Conservation (phyloP, 139 green algal species). For the Desmodesmus armatus region DNA sequence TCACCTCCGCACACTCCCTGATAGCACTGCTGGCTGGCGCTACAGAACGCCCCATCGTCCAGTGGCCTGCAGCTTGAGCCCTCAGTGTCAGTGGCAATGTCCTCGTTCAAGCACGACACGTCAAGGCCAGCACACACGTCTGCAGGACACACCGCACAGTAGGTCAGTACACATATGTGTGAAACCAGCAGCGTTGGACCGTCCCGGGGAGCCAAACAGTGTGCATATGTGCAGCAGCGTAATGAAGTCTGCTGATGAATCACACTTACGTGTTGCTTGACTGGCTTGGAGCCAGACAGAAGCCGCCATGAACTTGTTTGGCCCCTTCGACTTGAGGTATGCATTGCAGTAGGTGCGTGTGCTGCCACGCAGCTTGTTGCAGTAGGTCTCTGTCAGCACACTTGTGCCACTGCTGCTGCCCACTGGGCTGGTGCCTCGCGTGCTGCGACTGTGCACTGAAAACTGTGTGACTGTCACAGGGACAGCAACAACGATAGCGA, state of each 20-base stretch:
- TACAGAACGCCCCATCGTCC: not conserved
- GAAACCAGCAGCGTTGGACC: not conserved
- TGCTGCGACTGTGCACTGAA: not conserved
- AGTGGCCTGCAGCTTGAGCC: constrained; percentile 11
- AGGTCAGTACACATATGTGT: not conserved
- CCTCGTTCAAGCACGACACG: constrained; percentile 6
- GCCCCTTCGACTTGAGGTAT: constrained; percentile 2
- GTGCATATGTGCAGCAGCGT: not conserved
- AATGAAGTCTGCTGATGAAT: too few relatives aligned
- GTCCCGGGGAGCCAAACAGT: too few relatives aligned
- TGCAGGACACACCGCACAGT: too few relatives aligned
- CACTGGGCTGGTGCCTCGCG: not conserved
- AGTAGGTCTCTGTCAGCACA: constrained; percentile 1
- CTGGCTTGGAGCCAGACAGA: constrained; percentile 9
- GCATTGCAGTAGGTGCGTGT: not conserved
- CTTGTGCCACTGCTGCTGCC: not conserved
- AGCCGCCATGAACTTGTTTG: constrained; percentile 21
- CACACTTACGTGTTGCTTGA: constrained; percentile 24
- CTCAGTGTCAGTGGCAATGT: not conserved
- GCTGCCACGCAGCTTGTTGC: not conserved
- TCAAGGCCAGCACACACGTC: constrained; percentile 39
- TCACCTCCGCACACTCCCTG: constrained; percentile 20
- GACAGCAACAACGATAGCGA: not conserved
- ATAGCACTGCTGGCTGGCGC: not conserved
- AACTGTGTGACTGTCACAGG: constrained; percentile 12